Conservation (phyloP, 805 yeast genomes). For the Hanseniaspora meyeri region DNA sequence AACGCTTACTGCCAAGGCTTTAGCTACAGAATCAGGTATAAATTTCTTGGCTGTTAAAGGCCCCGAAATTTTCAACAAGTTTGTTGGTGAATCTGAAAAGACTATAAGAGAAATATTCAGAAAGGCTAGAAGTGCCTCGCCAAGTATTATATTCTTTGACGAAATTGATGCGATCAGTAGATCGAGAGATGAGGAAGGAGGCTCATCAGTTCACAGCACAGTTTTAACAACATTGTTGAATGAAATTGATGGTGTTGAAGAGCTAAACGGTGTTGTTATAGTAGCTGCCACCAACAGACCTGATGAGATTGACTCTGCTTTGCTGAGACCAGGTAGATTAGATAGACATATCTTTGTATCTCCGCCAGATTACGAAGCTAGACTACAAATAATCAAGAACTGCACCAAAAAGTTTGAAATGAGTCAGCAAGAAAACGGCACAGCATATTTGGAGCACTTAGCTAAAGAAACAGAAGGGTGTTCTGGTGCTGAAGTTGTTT, state of each 20-base stretch:
- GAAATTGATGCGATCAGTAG: slow-evolving; percentile 90
- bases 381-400: slow-evolving; percentile 64
- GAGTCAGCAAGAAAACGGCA: slow-evolving; percentile 35
- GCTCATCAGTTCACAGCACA: slow-evolving; percentile 64
- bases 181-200: slow-evolving; percentile 49
- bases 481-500: slow-evolving; percentile 91
- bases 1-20: slow-evolving; percentile 85
- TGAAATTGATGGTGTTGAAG: slow-evolving; percentile 96
- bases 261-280: slow-evolving; percentile 79
- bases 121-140: slow-evolving; percentile 89
- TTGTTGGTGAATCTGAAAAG: slow-evolving; percentile 89
- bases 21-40: slow-evolving; percentile 90
- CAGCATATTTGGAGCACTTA: slow-evolving; percentile 25
- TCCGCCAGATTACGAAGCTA: slow-evolving; percentile 77
- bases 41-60: slow-evolving; percentile 93
- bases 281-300: slow-evolving; percentile 97
- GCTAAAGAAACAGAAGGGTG: slow-evolving; percentile 73
- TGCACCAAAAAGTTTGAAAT: slow-evolving; percentile 55
- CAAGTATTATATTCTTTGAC: slow-evolving; percentile 88
- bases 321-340: slow-evolving; percentile 87
- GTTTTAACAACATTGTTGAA: slow-evolving; percentile 83
- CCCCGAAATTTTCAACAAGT: slow-evolving; percentile 88
- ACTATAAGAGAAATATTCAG: slow-evolving; percentile 88
- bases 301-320: slow-evolving; percentile 80
- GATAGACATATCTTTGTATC: slow-evolving; percentile 87